Percentiles rank a stretch among this genome's conserved stretches.
phyloP scores from a whole-genome alignment of 192 early-diverging fungal genomes.

The Coemansia sp. region DNA sequence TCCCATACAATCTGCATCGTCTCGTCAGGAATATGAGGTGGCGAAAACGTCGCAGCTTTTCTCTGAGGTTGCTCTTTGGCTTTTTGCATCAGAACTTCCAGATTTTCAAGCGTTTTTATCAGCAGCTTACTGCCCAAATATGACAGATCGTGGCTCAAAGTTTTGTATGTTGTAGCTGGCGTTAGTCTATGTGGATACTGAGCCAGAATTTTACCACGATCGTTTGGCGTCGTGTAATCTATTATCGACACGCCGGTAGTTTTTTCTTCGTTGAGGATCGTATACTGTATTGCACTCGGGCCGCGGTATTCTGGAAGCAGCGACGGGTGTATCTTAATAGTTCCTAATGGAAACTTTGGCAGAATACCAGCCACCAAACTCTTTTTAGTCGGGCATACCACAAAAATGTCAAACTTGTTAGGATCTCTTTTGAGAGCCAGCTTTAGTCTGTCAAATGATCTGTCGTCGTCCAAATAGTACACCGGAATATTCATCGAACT shows the following conservation, averaged over 20 bases:
- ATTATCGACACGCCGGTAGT: slow-evolving; percentile 86
- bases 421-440: background rate
- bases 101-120: slow-evolving; percentile 11
- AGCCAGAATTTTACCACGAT: slow-evolving; percentile 76
- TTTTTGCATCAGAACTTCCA: slow-evolving; percentile 22
- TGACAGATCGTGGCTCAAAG: slow-evolving; percentile 1
- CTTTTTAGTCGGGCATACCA: background rate
- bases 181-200: slow-evolving; percentile 43
- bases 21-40: slow-evolving; percentile 57
- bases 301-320: slow-evolving; percentile 87
- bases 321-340: slow-evolving; percentile 84
- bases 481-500: no score
- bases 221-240: slow-evolving; percentile 59
- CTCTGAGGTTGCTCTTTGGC: slow-evolving; percentile 35
- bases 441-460: no score
- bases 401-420: background rate
- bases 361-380: background rate
- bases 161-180: background rate
- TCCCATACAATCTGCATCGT: slow-evolving; percentile 60
- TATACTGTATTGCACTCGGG: slow-evolving; percentile 75
- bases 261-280: slow-evolving; percentile 72
- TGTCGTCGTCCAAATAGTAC: no score
- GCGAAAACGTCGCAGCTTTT: slow-evolving; percentile 60
- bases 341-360: slow-evolving; percentile 57
- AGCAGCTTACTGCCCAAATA: slow-evolving; percentile 10